phyloP scores from a whole-genome alignment of 1,284 basidiomycete species.

The Prillingera fragicola region DNA sequence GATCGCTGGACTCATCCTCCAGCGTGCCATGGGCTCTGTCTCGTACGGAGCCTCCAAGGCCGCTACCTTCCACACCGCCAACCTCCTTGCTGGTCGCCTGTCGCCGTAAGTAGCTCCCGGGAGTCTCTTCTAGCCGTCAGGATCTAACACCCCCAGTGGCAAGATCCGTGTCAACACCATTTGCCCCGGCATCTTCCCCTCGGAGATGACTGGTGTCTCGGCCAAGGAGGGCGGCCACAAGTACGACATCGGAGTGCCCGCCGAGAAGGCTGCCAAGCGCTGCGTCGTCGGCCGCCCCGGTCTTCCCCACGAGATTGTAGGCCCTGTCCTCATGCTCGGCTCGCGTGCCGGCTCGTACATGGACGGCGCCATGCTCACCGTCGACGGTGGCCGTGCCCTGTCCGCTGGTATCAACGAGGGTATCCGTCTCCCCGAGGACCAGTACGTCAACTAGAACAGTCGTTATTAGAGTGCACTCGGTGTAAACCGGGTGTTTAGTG shows the following conservation, averaged over 20 bases:
- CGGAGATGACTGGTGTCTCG: constrained; percentile 36
- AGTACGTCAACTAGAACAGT: constrained; percentile 14
- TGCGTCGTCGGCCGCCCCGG: constrained; percentile 42
- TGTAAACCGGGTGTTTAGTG: no score
- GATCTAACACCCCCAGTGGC: constrained; percentile 12
- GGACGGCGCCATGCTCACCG: constrained; percentile 37
- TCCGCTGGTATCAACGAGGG: constrained; percentile 35
- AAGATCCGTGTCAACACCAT: constrained; percentile 44
- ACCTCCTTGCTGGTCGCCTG: constrained; percentile 31
- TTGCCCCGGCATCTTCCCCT: constrained; percentile 38
- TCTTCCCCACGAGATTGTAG: constrained; percentile 42
- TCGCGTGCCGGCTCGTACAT: constrained; percentile 41
- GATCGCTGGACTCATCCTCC: constrained; percentile 39
- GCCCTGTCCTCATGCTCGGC: constrained; percentile 39
- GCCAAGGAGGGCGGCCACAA: constrained; percentile 14
- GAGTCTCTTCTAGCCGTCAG: background rate
- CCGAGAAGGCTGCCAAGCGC: constrained; percentile 26
- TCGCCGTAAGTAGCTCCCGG: constrained; percentile 22
- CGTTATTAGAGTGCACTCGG: no score
- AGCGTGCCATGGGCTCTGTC: constrained; percentile 28
- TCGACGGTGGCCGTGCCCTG: constrained; percentile 44
- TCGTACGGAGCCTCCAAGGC: constrained; percentile 46
- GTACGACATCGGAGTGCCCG: constrained; percentile 20
- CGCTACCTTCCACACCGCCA: constrained; percentile 30
- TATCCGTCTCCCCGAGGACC: constrained; percentile 27